A percentile compares a stretch with the other conserved stretches of the same genome.
Evolutionary conservation across 2,329 filamentous ascomycete species (phyloP).

Genomic region (Beauveria brongniartii): DNA sequence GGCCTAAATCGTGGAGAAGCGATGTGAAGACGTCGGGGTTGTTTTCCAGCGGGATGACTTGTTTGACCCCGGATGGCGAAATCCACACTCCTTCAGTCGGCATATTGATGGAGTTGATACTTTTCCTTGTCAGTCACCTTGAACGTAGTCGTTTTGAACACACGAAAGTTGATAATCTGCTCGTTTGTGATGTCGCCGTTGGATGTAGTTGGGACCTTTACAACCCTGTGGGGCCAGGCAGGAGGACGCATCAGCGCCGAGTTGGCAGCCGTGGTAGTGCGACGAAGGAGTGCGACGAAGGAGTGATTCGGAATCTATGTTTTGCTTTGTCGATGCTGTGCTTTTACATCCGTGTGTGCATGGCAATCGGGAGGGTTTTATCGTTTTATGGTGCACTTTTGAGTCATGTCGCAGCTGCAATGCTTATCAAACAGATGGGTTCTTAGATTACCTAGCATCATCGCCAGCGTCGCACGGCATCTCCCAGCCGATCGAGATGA

Average conservation of each 20-base stretch:
- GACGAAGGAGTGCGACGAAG: not conserved
- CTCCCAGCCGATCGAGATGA: too few species aligned
- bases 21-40: constrained; percentile 73
- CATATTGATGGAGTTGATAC: constrained; percentile 16
- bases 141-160: not conserved
- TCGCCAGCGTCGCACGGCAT: too few species aligned
- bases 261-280: not conserved
- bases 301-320: too few species aligned
- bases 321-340: too few species aligned
- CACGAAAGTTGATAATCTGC: not conserved
- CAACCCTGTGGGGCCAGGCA: constrained; percentile 1
- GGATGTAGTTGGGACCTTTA: not conserved
- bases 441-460: too few species aligned
- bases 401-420: too few species aligned
- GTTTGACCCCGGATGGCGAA: constrained; percentile 24
- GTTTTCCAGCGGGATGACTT: constrained; percentile 38
- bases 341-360: too few species aligned
- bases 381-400: too few species aligned
- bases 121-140: not conserved
- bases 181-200: not conserved
- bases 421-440: too few species aligned
- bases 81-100: constrained; percentile 22
- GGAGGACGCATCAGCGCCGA: not conserved
- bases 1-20: constrained; percentile 62
- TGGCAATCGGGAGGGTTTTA: too few species aligned